A percentile compares a stretch with the other conserved stretches of the same genome.
These are phyloP conservation scores for Venustampulla echinocandica DNA, from an alignment of 495 filamentous ascomycete genomes.

Conservation along the genomic window DNA sequence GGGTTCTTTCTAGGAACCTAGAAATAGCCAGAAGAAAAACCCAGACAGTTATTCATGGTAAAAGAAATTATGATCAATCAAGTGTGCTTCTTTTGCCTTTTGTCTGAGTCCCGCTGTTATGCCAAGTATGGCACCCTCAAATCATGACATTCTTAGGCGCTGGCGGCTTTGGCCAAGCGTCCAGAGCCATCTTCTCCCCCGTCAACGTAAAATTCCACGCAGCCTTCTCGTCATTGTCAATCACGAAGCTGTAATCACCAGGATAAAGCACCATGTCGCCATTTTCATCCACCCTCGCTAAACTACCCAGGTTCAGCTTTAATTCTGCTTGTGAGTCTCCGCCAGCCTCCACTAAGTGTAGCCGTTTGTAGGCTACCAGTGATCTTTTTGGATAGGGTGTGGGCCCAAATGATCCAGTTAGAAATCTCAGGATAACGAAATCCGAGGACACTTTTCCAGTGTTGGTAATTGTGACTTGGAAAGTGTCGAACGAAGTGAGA, in stretches of 20 bases:
- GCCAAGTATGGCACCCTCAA: neutral
- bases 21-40: too few relatives aligned
- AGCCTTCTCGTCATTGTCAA: slow-evolving; percentile 41
- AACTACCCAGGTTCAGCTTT: slow-evolving; percentile 44
- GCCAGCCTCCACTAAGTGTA: slow-evolving; percentile 37
- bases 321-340: slow-evolving; percentile 31
- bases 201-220: slow-evolving; percentile 34
- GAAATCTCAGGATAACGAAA: slow-evolving; percentile 51
- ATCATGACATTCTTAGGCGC: neutral
- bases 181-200: slow-evolving; percentile 34
- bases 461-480: slow-evolving; percentile 40
- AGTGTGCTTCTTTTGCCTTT: too few relatives aligned
- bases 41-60: too few relatives aligned
- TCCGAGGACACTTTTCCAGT: slow-evolving; percentile 46
- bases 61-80: too few relatives aligned
- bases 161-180: slow-evolving; percentile 30
- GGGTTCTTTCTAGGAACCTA: too few relatives aligned
- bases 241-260: slow-evolving; percentile 49
- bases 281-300: slow-evolving; percentile 47
- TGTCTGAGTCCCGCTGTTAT: too few relatives aligned
- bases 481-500: slow-evolving; percentile 35
- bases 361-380: slow-evolving; percentile 50
- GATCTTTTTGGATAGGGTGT: slow-evolving; percentile 54
- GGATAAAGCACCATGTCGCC: slow-evolving; percentile 59
- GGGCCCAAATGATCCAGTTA: slow-evolving; percentile 47